These are phyloP conservation scores for Plasmodium vivax DNA, from an alignment of 169 alveolate genomes.

Conservation along the genomic window DNA sequence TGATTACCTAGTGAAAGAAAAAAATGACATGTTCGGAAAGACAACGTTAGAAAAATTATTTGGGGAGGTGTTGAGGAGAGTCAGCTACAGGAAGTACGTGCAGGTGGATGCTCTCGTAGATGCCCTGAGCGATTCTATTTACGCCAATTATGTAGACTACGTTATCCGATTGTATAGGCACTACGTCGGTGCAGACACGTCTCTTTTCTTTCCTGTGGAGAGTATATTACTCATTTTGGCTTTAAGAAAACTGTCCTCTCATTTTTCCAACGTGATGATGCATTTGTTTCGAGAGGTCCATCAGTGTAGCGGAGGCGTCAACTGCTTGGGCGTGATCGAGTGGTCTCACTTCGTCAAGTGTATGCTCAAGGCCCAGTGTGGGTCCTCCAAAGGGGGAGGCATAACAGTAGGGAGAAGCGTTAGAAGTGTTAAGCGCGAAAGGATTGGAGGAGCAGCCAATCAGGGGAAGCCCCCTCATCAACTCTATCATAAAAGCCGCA, in stretches of 20 bases:
- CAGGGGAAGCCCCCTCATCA: neutral
- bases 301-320: neutral
- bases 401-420: neutral
- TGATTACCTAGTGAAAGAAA: neutral
- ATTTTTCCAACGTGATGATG: conserved; percentile 12
- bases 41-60: conserved; percentile 15
- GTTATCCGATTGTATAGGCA: conserved; percentile 3
- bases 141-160: conserved; percentile 16
- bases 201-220: conserved; percentile 36
- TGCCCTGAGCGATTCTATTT: neutral
- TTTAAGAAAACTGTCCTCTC: conserved; percentile 22
- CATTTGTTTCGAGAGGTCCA: conserved; percentile 27
- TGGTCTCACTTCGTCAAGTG: conserved; percentile 49
- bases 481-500: neutral
- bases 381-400: neutral
- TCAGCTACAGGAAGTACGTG: conserved; percentile 42
- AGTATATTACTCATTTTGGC: conserved; percentile 28
- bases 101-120: conserved; percentile 12
- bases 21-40: neutral
- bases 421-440: neutral
- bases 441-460: neutral
- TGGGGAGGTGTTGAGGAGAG: conserved; percentile 47
- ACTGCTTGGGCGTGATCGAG: conserved; percentile 35
- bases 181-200: conserved; percentile 8
- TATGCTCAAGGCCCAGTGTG: conserved; percentile 24